These are phyloP conservation scores for Lonicera japonica DNA, from an alignment of 129 eudicot genomes.

Conservation along the genomic window DNA sequence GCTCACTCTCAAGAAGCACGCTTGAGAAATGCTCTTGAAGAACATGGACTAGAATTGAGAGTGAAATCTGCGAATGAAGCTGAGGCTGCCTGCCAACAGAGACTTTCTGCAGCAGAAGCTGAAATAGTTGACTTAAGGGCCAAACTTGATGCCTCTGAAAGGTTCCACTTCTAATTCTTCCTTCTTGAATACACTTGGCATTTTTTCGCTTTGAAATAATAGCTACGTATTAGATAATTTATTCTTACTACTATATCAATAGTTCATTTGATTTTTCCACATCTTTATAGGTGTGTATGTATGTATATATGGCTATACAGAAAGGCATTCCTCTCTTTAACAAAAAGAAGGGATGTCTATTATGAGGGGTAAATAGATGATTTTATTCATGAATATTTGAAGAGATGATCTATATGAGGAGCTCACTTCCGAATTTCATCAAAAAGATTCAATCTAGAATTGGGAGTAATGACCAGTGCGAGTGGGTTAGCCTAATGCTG, in stretches of 20 bases:
- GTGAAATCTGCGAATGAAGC: constrained; percentile 96
- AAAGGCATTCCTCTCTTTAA: too few species aligned
- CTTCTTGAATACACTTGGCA: neutral
- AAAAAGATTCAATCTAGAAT: too few species aligned
- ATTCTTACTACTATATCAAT: neutral
- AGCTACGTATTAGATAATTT: neutral
- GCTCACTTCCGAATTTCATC: too few species aligned
- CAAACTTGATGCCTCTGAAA: constrained; percentile 67
- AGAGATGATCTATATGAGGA: too few species aligned
- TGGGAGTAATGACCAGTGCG: too few species aligned
- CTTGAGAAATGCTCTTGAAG: constrained; percentile 60
- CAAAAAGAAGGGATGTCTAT: too few species aligned
- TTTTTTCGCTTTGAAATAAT: neutral
- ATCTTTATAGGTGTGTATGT: too few species aligned
- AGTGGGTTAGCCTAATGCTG: too few species aligned
- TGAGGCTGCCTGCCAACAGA: constrained; percentile 80
- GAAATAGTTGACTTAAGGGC: constrained; percentile 83
- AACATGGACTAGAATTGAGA: constrained; percentile 81
- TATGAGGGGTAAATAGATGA: too few species aligned
- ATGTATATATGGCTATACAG: too few species aligned
- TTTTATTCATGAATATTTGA: too few species aligned
- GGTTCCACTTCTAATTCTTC: constrained; percentile 39
- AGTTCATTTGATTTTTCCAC: neutral
- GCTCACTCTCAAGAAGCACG: constrained; percentile 61
- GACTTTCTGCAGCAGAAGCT: constrained; percentile 78